Base-by-base conservation (phyloP, 228 moss, liverwort and hornwort species). In the Sphagnum magellanicum region DNA sequence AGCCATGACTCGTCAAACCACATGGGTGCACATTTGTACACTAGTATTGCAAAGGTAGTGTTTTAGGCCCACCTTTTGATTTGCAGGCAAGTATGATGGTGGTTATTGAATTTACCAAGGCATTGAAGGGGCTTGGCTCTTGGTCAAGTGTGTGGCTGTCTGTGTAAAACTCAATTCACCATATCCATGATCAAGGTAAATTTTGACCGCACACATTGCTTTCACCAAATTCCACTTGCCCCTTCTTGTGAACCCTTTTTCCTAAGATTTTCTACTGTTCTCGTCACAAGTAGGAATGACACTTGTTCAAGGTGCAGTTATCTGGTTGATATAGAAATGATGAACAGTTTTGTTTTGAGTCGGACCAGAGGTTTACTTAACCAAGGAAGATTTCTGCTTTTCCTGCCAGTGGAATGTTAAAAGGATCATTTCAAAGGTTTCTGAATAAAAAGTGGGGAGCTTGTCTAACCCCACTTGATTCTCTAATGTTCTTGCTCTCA, bases 21-120 rank as follows among this genome's bases (percentile, higher is more conserved):
- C 64, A 52, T 74, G 70, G 63, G 51, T 74, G 67, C 64, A 60
- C 71, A 72, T 62, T 84, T 32, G 84, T 84, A 81, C 60, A 74
- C 71, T 76, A 72, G 51, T 67, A 81, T 71, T 63, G 50, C 59
- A 59, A 65, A 14, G 10, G 32, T 67, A 70, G 64, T 53, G 62
- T 17, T 63, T 66, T 66, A 70, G 59, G n/a, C 8, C 10, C 67
- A 65, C 70, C 53, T 62, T 65, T 55, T 55, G 55, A 8, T 8
- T 55, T 55, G 55, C 55, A 55, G 55, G 55, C 9, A 55, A 55
- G 55, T 55, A 55, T 55, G 8, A 55, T 55, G 55, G 55, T 55
- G 55, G 55, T 55, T 55, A 8, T 8, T 55, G 55, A 32, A 32
- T 32, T 32, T 32, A 32, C 32, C 32, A 32, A 32, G 55, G 55